These are phyloP conservation scores for Aegilops sharonensis DNA, from an alignment of 176 grass and related monocot species.

Conservation along the genomic window DNA sequence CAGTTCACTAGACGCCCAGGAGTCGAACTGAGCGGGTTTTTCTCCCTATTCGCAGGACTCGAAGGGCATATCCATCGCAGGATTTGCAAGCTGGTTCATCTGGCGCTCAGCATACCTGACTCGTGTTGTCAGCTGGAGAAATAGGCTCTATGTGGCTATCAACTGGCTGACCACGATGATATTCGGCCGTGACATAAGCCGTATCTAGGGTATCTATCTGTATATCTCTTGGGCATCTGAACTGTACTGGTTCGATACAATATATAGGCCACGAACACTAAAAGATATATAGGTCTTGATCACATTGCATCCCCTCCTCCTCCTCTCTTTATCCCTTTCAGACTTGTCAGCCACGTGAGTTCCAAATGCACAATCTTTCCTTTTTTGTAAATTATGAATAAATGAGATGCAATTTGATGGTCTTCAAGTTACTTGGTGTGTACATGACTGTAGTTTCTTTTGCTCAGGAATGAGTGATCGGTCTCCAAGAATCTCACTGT, in stretches of 20 bases:
- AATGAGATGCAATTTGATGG: not conserved
- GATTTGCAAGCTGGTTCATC: conserved; percentile 89
- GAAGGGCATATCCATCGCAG: conserved; percentile 81
- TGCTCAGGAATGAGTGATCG: not conserved
- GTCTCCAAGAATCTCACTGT: not conserved
- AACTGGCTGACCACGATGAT: conserved; percentile 94
- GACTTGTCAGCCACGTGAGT: conserved; percentile 3
- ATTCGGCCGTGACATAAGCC: conserved; percentile 88
- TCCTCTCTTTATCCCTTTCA: not conserved
- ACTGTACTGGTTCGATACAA: not conserved
- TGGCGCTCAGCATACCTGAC: conserved; percentile 95
- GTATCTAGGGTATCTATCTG: conserved; percentile 51
- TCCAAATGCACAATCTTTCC: not conserved
- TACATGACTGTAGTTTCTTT: not conserved
- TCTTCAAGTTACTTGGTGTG: not conserved
- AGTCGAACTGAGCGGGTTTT: not conserved
- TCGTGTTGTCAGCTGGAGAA: conserved; percentile 94
- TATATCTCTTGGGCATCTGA: conserved; percentile 1
- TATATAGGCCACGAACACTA: not conserved
- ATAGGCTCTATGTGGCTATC: conserved; percentile 88
- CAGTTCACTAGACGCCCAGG: not conserved
- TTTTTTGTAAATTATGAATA: conserved; percentile 33
- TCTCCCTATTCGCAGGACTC: conserved; percentile 53
- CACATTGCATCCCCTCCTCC: not conserved
- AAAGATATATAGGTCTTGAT: not conserved